phyloP scores from a whole-genome alignment of 2,329 filamentous ascomycete species.

The Metarhizium brunneum region DNA sequence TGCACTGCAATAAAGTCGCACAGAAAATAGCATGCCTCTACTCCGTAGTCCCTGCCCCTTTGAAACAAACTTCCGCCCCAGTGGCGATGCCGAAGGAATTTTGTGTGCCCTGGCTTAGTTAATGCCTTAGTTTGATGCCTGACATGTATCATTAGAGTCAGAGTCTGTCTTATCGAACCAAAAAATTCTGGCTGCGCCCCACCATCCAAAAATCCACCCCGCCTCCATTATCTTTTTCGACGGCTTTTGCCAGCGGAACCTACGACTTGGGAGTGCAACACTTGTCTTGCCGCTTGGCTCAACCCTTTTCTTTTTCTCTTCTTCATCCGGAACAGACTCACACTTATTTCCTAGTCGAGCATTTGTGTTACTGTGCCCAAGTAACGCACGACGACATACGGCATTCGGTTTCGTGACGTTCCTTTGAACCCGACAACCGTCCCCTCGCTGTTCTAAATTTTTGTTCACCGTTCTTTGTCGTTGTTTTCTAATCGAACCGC shows the following conservation, averaged over 20 bases:
- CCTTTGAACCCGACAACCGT: background rate
- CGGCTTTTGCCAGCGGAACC: conserved; percentile 2
- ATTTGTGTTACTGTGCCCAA: background rate
- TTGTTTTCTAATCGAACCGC: conserved; percentile 5
- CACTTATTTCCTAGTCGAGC: conserved; percentile 4
- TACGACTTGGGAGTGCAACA: conserved; percentile 1
- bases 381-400: background rate
- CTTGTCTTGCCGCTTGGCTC: conserved; percentile 13
- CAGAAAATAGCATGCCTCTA: background rate
- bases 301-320: background rate
- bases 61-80: background rate
- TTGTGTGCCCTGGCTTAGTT: conserved; percentile 10
- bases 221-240: conserved; percentile 17
- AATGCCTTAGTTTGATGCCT: conserved; percentile 28
- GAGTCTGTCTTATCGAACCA: conserved; percentile 15
- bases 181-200: conserved; percentile 28
- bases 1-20: background rate
- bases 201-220: conserved; percentile 32
- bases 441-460: background rate
- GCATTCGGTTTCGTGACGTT: background rate
- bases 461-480: conserved; percentile 6
- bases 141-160: conserved; percentile 10
- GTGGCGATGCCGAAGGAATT: conserved; percentile 1
- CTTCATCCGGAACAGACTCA: conserved; percentile 7
- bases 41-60: background rate